A percentile compares a stretch with the other conserved stretches of the same genome.
Evolutionary conservation across 768 basidiomycete species (phyloP).

Genomic region (Lactarius vividus): DNA sequence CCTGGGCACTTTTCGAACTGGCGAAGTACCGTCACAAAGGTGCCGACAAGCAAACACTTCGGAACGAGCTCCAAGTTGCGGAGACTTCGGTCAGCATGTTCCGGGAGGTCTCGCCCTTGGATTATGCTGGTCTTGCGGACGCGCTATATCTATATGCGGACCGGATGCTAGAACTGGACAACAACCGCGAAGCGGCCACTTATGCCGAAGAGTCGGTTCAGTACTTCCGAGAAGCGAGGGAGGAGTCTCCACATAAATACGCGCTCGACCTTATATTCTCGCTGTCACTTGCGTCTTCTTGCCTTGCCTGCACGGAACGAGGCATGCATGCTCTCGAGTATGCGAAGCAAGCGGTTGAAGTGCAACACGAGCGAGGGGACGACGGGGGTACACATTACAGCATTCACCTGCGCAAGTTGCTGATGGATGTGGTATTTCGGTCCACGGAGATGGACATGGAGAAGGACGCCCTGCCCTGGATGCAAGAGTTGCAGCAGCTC

Average conservation of each 20-base stretch:
- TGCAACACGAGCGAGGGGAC: constrained; percentile 9
- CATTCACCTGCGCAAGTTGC: constrained; percentile 1
- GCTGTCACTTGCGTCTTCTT: constrained; percentile 18
- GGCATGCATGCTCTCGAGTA: constrained; percentile 1
- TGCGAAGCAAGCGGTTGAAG: constrained; percentile 18
- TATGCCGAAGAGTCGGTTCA: constrained; percentile 18
- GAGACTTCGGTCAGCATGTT: constrained; percentile 10
- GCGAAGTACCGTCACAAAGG: constrained; percentile 10
- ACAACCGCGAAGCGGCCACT: constrained; percentile 11
- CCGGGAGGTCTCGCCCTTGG: constrained; percentile 7
- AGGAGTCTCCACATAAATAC: constrained; percentile 3
- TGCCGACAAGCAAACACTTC: neutral
- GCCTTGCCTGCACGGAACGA: constrained; percentile 20
- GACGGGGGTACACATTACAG: neutral
- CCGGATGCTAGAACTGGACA: constrained; percentile 20
- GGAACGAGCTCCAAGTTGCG: constrained; percentile 2
- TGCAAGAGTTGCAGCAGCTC: constrained; percentile 7
- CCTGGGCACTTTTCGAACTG: constrained; percentile 1
- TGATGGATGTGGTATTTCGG: constrained; percentile 13
- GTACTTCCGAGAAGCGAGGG: constrained; percentile 14
- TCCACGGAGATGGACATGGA: neutral
- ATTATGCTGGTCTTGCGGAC: constrained; percentile 15
- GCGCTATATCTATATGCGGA: constrained; percentile 11
- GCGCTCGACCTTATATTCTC: constrained; percentile 13
- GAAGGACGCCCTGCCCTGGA: neutral